Conservation (phyloP, 1,284 basidiomycete genomes). For the Exsudoporus floridanus region DNA sequence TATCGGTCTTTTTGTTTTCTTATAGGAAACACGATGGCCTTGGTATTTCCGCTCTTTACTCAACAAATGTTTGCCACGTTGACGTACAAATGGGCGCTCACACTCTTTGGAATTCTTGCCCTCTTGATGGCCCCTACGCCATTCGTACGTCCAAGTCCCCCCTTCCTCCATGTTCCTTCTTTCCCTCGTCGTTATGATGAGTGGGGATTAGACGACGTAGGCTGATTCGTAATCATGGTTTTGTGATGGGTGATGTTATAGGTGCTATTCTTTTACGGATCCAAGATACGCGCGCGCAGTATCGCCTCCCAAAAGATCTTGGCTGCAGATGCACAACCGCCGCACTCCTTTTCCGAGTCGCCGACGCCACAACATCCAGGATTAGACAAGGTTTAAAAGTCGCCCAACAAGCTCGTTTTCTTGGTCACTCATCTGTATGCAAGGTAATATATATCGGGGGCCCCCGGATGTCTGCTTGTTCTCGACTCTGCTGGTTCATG, state of each 20-base stretch:
- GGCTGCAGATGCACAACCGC: conserved; percentile 21
- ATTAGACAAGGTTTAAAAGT: conserved; percentile 17
- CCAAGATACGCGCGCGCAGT: conserved; percentile 54
- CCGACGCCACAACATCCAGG: not conserved
- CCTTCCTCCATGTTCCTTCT: not conserved
- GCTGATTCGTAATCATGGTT: not conserved
- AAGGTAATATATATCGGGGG: no score
- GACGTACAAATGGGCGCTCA: conserved; percentile 69
- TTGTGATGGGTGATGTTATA: not conserved
- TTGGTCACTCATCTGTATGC: no score
- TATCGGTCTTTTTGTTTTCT: not conserved
- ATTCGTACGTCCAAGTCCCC: conserved; percentile 45
- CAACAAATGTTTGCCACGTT: conserved; percentile 57
- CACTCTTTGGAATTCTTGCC: conserved; percentile 61
- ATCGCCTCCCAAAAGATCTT: conserved; percentile 54
- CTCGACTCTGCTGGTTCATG: conserved; percentile 6
- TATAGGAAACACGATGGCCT: conserved; percentile 55
- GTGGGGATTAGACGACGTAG: not conserved
- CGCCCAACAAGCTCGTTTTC: not conserved
- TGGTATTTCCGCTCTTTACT: conserved; percentile 64
- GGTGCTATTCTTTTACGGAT: conserved; percentile 24
- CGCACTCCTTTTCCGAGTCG: not conserved
- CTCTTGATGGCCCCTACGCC: conserved; percentile 63
- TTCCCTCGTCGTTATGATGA: no score
- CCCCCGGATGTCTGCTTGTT: no score